Conservation (phyloP, 179 eudicot genomes). For the Silene noctiflora region DNA sequence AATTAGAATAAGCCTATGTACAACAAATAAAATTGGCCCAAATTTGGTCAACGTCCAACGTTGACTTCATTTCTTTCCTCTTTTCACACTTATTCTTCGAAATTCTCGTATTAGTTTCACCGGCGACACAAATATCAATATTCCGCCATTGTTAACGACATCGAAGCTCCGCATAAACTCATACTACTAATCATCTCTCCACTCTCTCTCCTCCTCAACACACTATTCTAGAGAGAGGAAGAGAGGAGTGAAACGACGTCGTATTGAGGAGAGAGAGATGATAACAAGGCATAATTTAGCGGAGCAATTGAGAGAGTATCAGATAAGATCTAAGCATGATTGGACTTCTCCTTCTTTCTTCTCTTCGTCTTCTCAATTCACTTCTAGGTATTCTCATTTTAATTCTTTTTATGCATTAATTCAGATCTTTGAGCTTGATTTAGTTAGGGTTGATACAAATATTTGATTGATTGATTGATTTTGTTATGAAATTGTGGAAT, state of each 20-base stretch:
- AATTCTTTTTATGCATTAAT: constrained; percentile 7
- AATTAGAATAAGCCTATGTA: no score
- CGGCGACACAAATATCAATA: not conserved
- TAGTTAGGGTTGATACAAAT: not conserved
- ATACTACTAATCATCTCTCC: not conserved
- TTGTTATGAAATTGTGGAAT: not conserved
- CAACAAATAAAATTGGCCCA: not conserved
- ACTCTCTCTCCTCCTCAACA: constrained; percentile 16
- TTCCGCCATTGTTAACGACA: not conserved
- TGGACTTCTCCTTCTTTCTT: constrained; percentile 82
- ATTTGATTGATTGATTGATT: not conserved
- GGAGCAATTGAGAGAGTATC: constrained; percentile 88
- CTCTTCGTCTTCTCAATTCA: constrained; percentile 42
- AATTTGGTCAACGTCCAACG: not conserved
- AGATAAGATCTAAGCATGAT: constrained; percentile 80
- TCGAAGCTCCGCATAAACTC: not conserved
- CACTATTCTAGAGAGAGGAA: constrained; percentile 4
- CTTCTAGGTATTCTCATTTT: constrained; percentile 50
- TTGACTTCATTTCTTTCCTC: not conserved
- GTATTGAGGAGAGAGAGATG: constrained; percentile 32
- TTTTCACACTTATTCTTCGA: no score
- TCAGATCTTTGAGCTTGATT: not conserved
- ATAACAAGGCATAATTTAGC: constrained; percentile 89
- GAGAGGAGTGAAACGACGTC: constrained; percentile 7
- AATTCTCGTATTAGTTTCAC: not conserved